Evolutionary conservation across 2,329 filamentous ascomycete species (phyloP).

Genomic region (Curvularia sp.): DNA sequence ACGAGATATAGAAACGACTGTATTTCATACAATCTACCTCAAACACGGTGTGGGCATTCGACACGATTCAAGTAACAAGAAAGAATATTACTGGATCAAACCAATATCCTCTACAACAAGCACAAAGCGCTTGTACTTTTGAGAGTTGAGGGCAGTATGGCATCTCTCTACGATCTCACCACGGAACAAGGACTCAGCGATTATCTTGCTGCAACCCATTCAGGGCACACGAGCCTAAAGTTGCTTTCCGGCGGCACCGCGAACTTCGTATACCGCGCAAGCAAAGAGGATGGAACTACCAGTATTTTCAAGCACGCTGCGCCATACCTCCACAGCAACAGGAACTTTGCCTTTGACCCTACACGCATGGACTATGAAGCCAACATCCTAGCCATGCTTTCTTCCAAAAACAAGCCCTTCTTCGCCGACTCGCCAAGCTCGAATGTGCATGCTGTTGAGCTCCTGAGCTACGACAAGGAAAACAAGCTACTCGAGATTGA

Average conservation of each 20-base stretch:
- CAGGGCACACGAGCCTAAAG: conserved; percentile 13
- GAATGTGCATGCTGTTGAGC: conserved; percentile 27
- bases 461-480: conserved; percentile 35
- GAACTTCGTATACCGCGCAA: conserved; percentile 48
- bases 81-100: background rate
- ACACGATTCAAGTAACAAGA: background rate
- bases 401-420: background rate
- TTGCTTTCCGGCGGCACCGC: conserved; percentile 45
- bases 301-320: conserved; percentile 48
- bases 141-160: background rate
- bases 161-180: conserved; percentile 21
- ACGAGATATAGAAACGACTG: background rate
- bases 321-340: conserved; percentile 35
- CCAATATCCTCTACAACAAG: background rate
- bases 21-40: background rate
- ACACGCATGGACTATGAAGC: conserved; percentile 48
- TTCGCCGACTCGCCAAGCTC: background rate
- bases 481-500: conserved; percentile 40
- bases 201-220: conserved; percentile 25
- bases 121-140: background rate
- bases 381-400: conserved; percentile 30
- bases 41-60: background rate
- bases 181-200: conserved; percentile 27
- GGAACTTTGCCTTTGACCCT: conserved; percentile 34
- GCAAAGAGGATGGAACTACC: conserved; percentile 17